Conservation (phyloP, 768 basidiomycete species). For the Mycena haematopus region DNA sequence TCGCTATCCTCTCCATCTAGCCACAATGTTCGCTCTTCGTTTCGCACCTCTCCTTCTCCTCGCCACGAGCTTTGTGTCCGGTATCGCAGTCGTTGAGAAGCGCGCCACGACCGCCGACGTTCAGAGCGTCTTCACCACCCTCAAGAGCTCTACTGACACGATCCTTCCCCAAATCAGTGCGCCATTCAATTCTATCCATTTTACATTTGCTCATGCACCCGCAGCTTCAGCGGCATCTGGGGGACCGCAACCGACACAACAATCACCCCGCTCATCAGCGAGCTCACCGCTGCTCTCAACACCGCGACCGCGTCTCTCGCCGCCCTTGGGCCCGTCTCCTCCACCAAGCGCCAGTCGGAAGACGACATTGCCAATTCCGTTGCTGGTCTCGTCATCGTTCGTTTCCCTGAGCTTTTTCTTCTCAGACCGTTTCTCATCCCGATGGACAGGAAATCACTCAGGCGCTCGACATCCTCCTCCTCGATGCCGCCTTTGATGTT, state of each 20-base stretch:
- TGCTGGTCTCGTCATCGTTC: conserved; percentile 31
- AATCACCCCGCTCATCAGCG: conserved; percentile 33
- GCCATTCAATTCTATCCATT: conserved; percentile 28
- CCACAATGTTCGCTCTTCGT: conserved; percentile 30
- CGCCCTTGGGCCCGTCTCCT: conserved; percentile 20
- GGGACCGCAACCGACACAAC: conserved; percentile 31
- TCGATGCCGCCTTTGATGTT: too few species aligned
- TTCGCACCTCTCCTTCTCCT: conserved; percentile 19
- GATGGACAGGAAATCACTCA: conserved; percentile 31
- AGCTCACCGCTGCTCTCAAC: conserved; percentile 33
- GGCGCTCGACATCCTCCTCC: conserved; percentile 32
- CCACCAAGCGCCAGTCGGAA: conserved; percentile 34
- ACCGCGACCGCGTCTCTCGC: conserved; percentile 32
- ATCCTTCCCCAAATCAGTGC: conserved; percentile 32
- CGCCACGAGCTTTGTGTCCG: conserved; percentile 24
- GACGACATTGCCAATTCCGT: conserved; percentile 34
- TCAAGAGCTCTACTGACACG: conserved; percentile 29
- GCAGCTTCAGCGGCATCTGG: conserved; percentile 20
- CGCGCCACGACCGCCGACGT: conserved; percentile 31
- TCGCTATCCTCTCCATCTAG: not conserved
- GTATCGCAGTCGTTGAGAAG: conserved; percentile 10
- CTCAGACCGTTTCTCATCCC: conserved; percentile 24
- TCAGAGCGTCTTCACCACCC: conserved; percentile 27
- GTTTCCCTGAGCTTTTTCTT: not conserved
- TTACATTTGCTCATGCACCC: not conserved